These are phyloP conservation scores for Cyathus striatus DNA, from an alignment of 768 basidiomycete species.

Conservation along the genomic window DNA sequence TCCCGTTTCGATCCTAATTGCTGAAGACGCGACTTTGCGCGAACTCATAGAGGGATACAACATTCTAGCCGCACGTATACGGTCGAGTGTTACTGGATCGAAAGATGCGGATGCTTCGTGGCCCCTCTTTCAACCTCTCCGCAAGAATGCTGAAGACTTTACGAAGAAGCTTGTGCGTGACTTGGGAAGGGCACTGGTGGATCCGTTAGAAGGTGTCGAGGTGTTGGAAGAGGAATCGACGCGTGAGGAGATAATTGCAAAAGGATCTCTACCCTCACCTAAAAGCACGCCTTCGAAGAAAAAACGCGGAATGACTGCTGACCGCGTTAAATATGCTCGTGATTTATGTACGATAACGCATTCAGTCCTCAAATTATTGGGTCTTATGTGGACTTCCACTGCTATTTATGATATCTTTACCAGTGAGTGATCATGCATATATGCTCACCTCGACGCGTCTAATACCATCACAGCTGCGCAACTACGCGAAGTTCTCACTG, in stretches of 20 bases:
- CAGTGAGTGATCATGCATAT: slow-evolving; percentile 31
- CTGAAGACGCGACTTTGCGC: slow-evolving; percentile 37
- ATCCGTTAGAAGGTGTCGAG: slow-evolving; percentile 35
- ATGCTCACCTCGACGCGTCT: slow-evolving; percentile 7
- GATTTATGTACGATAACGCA: slow-evolving; percentile 75
- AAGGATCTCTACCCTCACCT: slow-evolving; percentile 56
- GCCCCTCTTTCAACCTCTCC: slow-evolving; percentile 69
- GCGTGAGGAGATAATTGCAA: slow-evolving; percentile 22
- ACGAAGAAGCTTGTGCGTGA: slow-evolving; percentile 63
- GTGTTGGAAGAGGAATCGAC: slow-evolving; percentile 15
- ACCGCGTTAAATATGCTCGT: slow-evolving; percentile 73
- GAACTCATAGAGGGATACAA: slow-evolving; percentile 75
- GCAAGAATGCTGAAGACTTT: slow-evolving; percentile 46
- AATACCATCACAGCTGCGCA: slow-evolving; percentile 43
- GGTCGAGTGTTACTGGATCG: slow-evolving; percentile 34
- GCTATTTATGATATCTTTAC: slow-evolving; percentile 57
- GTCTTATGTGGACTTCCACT: slow-evolving; percentile 54
- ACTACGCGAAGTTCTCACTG: slow-evolving; percentile 53
- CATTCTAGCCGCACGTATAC: slow-evolving; percentile 60
- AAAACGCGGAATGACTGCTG: slow-evolving; percentile 68
- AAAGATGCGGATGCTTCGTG: slow-evolving; percentile 58
- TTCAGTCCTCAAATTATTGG: slow-evolving; percentile 62
- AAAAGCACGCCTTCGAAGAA: slow-evolving; percentile 62
- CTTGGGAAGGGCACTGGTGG: slow-evolving; percentile 55
- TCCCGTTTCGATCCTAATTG: slow-evolving; percentile 58